These are phyloP conservation scores for Oxalis stricta DNA, from an alignment of 441 rosid species.

Conservation along the genomic window DNA sequence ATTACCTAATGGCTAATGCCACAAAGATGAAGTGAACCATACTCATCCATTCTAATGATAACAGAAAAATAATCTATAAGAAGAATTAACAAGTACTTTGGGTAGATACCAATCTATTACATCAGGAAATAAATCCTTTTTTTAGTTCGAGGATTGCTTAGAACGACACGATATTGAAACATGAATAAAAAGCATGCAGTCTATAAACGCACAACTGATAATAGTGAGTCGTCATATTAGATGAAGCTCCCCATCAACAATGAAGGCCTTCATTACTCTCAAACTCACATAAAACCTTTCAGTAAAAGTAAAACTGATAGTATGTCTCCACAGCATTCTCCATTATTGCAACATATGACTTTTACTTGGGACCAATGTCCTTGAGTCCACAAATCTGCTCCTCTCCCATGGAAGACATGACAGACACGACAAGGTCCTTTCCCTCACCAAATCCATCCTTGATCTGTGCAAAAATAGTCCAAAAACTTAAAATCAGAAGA, in stretches of 20 bases:
- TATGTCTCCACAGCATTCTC: neutral
- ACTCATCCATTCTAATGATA: too few relatives aligned
- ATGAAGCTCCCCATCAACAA: constrained; percentile 10
- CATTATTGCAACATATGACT: neutral
- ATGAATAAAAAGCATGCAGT: constrained; percentile 13
- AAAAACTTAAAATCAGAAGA: too few relatives aligned
- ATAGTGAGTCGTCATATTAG: constrained; percentile 14
- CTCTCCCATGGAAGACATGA: constrained; percentile 92
- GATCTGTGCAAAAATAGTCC: constrained; percentile 29
- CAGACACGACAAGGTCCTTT: constrained; percentile 73
- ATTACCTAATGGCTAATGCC: too few relatives aligned
- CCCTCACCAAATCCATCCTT: constrained; percentile 72
- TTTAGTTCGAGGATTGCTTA: too few relatives aligned
- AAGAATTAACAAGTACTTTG: too few relatives aligned
- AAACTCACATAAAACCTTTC: constrained; percentile 9
- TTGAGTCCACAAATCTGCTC: constrained; percentile 88
- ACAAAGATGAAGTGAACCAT: too few relatives aligned
- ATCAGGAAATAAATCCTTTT: too few relatives aligned
- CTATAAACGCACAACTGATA: constrained; percentile 6
- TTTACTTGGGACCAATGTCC: constrained; percentile 72
- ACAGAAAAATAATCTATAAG: too few relatives aligned
- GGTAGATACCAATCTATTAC: too few relatives aligned
- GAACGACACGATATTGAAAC: neutral
- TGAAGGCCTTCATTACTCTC: neutral
- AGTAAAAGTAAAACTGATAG: constrained; percentile 9